Evolutionary conservation across 176 grass and related monocot species (phyloP).

Genomic region (Zea mays): Zm-B73-REFERENCE-NAM-5.0 NC_050102.1:169784501-169785000

Average conservation of each 20-base stretch:
- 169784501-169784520: too few relatives aligned
- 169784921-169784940: slow-evolving; percentile 26
- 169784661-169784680: neutral
- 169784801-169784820: neutral
- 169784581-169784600: neutral
- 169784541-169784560: neutral
- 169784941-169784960: neutral
- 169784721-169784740: neutral
- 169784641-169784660: too few relatives aligned
- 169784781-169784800: neutral
- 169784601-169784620: neutral
- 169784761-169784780: neutral
- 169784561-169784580: neutral
- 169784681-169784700: slow-evolving; percentile 34
- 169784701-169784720: slow-evolving; percentile 4
- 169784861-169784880: neutral
- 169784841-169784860: neutral
- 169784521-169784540: too few relatives aligned
- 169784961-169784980: neutral
- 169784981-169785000: neutral
- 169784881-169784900: slow-evolving; percentile 3
- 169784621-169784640: neutral
- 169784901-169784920: neutral
- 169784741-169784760: neutral
- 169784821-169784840: neutral